Evolutionary conservation across 768 basidiomycete genomes (phyloP), one percentile per base, ranked within the genome.

Genomic region (Leccinellum albellum): DNA sequence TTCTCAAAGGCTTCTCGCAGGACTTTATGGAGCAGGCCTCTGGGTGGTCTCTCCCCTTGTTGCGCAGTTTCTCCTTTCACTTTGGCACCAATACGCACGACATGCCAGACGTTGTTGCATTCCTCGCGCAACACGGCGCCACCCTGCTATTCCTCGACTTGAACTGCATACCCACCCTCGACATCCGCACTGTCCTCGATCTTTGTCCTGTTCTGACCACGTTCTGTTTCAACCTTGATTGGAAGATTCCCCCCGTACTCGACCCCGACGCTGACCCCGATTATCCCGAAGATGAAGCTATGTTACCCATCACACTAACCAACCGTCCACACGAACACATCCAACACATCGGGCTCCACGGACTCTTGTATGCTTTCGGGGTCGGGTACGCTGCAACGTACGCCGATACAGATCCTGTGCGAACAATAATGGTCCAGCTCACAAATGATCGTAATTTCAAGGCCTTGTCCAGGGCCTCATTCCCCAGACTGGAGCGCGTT

Each of bases 201-300:
- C 69, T 82, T 7, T 90, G 88, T 61, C 88, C 87, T 0, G 67
- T 75, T 49, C 79, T 91, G 29, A 73, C 69, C 20, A 80, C 83
- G 0, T 83, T 91, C 66, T 78, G 80, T 23, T 90, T 91, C 74
- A 91, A 89, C 66, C 82, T 79, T 26, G 89, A 91, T 66, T 90
- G 89, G 88, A 79, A 80, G 13, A 70, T 86, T 15, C n/a, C 58
- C 0, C 67, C 69, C 13, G 51, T 14, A 4, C 56, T 28, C 6
- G n/a, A 58, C 57, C 55, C 64, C 21, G 57, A 66, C 26, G 29
- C 58, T 4, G 9, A 64, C 21, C 44, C 32, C 1, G 70, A 72
- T 21, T 23, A 58, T 23, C 52, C 60, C 31, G 45, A 64, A 65
- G 50, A 73, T 71, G 45, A 71, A 51, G 33, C 75, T 50, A 61